Evolutionary conservation across 2,329 filamentous ascomycete species (phyloP), one percentile per base, ranked within the genome.

Genomic region (Trichoderma sp.): DNA sequence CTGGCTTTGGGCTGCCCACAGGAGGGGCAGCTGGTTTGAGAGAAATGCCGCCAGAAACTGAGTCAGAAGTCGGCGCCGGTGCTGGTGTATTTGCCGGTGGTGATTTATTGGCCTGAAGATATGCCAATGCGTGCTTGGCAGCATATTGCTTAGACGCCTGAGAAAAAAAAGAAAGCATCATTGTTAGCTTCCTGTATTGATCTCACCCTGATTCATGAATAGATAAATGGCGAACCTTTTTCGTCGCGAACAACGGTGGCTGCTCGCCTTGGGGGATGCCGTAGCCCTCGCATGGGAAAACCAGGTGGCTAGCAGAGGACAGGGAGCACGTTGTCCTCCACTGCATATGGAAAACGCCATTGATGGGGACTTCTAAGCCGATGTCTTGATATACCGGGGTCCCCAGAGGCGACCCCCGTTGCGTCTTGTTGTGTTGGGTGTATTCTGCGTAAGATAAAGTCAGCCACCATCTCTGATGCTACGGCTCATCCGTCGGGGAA

Each of bases 101-200:
- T 13, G 48, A n/a, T 12, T 25, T 50, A 6, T 35, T 19, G 3
- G 45, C 64, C 22, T 74, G 72, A 17, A 86, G 76, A 76, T 79
- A 84, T 8, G 79, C 74, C 25, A 82, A 71, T 27, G 84, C 84
- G 13, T 78, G 80, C 71, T 80, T 81, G 25, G 85, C 84, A 0
- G 86, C 85, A 70, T 83, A 86, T 69, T 82, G 78, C 74, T 84
- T 87, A 27, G 86, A 84, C 39, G 82, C 74, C 76, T 81, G 57
- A 2, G 22, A 25, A n/a, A 4, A 17, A 13, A 2, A 17, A 25
- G 15, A 4, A 17, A 13, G 13, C 15, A 37, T 27, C 5, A 12
- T 5, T 27, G 34, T 65, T n/a, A 65, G 27, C 35, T 27, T 9
- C 19, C 1, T 10, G 39, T 45, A 5, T 8, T 17, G 5, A 3